A percentile compares a stretch with the other conserved stretches of the same genome.
These are phyloP conservation scores for Phialophora verrucosa DNA, from an alignment of 2,329 filamentous ascomycete species.

Conservation along the genomic window DNA sequence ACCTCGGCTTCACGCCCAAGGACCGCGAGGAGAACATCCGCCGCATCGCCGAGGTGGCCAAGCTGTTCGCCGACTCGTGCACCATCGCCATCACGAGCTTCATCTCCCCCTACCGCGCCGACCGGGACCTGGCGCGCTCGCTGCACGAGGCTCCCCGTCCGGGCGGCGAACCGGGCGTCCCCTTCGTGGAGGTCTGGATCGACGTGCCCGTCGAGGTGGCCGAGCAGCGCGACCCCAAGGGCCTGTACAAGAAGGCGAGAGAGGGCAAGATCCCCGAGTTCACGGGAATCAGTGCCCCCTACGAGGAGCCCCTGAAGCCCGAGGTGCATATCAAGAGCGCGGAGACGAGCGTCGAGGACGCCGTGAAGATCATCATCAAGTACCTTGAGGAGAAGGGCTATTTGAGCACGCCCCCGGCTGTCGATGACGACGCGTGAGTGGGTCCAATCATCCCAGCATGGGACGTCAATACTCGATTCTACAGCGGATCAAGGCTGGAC, in stretches of 20 bases:
- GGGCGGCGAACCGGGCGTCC: slow-evolving; percentile 68
- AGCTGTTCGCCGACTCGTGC: slow-evolving; percentile 90
- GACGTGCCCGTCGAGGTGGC: slow-evolving; percentile 90
- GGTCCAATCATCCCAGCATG: background rate
- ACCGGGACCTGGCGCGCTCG: slow-evolving; percentile 79
- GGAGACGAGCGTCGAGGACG: slow-evolving; percentile 83
- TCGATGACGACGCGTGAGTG: slow-evolving; percentile 30
- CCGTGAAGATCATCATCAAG: slow-evolving; percentile 79
- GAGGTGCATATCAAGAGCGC: slow-evolving; percentile 88
- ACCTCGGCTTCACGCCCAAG: slow-evolving; percentile 89
- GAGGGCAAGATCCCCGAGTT: slow-evolving; percentile 96
- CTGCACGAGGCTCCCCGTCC: slow-evolving; percentile 71
- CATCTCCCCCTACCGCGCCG: slow-evolving; percentile 91
- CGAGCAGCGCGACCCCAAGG: slow-evolving; percentile 95
- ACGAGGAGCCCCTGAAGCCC: slow-evolving; percentile 83
- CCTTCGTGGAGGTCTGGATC: slow-evolving; percentile 92
- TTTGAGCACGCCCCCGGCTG: slow-evolving; percentile 45
- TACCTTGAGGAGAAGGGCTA: slow-evolving; percentile 76
- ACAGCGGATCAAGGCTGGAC: no score
- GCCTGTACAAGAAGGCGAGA: slow-evolving; percentile 94
- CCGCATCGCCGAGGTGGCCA: slow-evolving; percentile 93
- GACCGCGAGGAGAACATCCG: slow-evolving; percentile 98
- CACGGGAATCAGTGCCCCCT: slow-evolving; percentile 92
- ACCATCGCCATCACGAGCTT: slow-evolving; percentile 92
- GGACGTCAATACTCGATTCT: background rate